A percentile compares a stretch with the other conserved stretches of the same genome.
Conservation (phyloP, 1,284 basidiomycete species). For the Marasmius tenuissimus region DNA sequence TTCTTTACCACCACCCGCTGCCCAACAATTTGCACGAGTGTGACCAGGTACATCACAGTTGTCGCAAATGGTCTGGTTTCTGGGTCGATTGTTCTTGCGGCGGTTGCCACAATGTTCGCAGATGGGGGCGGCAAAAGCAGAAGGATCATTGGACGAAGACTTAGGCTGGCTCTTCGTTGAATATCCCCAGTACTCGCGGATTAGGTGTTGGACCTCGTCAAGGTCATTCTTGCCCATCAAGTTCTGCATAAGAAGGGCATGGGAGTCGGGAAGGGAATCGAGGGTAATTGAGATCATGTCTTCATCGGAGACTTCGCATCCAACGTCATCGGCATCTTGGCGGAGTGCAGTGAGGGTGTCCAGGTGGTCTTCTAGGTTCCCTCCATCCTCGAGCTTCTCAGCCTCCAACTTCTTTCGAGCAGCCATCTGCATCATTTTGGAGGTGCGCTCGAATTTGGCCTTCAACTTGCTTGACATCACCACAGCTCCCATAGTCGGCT, state of each 20-base stretch:
- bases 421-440: neutral
- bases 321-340: neutral
- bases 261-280: neutral
- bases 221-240: neutral
- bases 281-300: neutral
- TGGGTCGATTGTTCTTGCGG: too few species aligned
- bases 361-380: neutral
- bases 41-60: neutral
- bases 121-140: too few species aligned
- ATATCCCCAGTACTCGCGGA: neutral
- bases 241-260: neutral
- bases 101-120: neutral
- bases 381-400: neutral
- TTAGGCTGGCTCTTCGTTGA: too few species aligned
- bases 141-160: too few species aligned
- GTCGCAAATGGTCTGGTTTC: too few species aligned
- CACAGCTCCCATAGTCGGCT: neutral
- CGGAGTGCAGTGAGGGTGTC: neutral
- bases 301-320: neutral
- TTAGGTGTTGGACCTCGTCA: neutral
- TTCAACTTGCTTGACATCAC: neutral
- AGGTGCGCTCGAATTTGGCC: neutral
- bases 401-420: neutral
- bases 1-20: neutral
- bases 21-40: neutral